Evolutionary conservation across 192 early-diverging fungal species (phyloP), one percentile per base, ranked within the genome.

Genomic region (Umbelopsis ramanniana): DNA sequence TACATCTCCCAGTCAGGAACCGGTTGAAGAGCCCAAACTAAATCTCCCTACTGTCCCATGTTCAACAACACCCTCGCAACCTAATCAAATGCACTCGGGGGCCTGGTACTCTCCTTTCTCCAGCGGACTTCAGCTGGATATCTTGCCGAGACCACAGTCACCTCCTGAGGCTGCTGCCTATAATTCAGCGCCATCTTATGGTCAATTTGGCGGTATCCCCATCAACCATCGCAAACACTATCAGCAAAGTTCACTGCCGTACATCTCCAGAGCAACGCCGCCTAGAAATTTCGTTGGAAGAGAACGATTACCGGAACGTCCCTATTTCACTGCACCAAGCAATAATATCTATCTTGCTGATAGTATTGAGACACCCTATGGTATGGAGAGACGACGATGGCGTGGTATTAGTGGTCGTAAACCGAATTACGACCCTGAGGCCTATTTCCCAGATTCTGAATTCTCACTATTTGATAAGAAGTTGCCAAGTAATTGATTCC

Each of bases 401-500:
- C 57, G 35, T 22, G 53, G 53, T 22, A 54, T 43, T 0, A 43
- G 40, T 43, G 11, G 40, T 43, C 40, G 40, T 7, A 43, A 7
- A 15, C 48, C 48, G 4, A 2, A 50, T 19, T 7, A 17, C 17
- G 57, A 63, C 35, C 33, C 29, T n/a, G 57, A 29, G 4, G 57
- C 26, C 35, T 19, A 37, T 12, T 19, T 29, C 11, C 19, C 26
- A 22, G 57, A 38, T 19, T 19, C 26, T 1, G 33, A 63, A 35
- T 63, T 63, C 35, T 63, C 57, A 63, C 57, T 63, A n/a, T 63
- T 63, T 63, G 57, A 63, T n/a, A 63, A 35, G 33, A 35, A 63
- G 26, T 63, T 29, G 33, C 57, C 57, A 7, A n/a, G 33, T n/a
- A 17, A 29, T 63, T 63, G 57, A 37, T 29, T 37, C 26, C 57